Conservation (phyloP, 768 basidiomycete genomes). For the Mycena floridula region DNA sequence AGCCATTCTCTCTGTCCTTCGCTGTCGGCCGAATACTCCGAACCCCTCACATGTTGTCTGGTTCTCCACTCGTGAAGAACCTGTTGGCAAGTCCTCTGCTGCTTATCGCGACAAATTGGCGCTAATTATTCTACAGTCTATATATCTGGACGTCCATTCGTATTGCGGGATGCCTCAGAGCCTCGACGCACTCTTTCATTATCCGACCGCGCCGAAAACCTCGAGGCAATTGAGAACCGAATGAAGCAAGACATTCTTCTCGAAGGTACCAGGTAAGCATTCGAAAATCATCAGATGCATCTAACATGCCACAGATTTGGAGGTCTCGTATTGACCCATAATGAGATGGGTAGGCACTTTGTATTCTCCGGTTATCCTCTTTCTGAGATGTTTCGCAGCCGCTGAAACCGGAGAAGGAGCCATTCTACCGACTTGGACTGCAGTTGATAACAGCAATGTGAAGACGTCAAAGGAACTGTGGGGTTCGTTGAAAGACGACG, state of each 20-base stretch:
- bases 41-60: slow-evolving; percentile 79
- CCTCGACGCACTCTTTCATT: slow-evolving; percentile 74
- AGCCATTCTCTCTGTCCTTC: slow-evolving; percentile 81
- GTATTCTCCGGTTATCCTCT: not conserved
- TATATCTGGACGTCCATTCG: slow-evolving; percentile 89
- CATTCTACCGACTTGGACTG: slow-evolving; percentile 90
- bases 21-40: slow-evolving; percentile 58
- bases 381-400: slow-evolving; percentile 25
- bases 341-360: slow-evolving; percentile 66
- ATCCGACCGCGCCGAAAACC: slow-evolving; percentile 90
- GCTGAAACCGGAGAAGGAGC: slow-evolving; percentile 67
- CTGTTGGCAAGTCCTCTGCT: slow-evolving; percentile 56
- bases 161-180: slow-evolving; percentile 80
- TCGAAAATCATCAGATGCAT: no score
- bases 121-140: slow-evolving; percentile 46
- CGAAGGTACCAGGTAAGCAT: slow-evolving; percentile 75
- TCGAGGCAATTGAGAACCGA: slow-evolving; percentile 87
- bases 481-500: slow-evolving; percentile 68
- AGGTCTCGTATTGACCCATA: slow-evolving; percentile 88
- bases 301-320: slow-evolving; percentile 52
- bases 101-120: slow-evolving; percentile 2
- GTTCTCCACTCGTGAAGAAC: slow-evolving; percentile 97
- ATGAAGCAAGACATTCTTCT: slow-evolving; percentile 88
- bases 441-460: slow-evolving; percentile 79
- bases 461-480: slow-evolving; percentile 85